These are phyloP conservation scores for Syzygium jambos DNA, from an alignment of 345 rosid species.

Conservation along the genomic window DNA sequence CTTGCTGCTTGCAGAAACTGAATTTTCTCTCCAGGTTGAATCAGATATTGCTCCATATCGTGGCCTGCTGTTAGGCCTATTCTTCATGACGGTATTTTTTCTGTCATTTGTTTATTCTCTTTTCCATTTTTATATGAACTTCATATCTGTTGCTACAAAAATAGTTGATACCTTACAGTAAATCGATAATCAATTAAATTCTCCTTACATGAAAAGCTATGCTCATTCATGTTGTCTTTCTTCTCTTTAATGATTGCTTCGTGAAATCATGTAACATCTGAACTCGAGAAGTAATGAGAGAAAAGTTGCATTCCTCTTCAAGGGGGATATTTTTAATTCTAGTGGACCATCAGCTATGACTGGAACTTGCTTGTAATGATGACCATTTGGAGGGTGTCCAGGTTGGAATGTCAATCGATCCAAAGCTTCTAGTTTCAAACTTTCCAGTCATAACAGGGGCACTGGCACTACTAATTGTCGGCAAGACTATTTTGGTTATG, in stretches of 20 bases:
- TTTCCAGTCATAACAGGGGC: slow-evolving; percentile 74
- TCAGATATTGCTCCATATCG: slow-evolving; percentile 99
- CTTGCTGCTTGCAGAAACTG: slow-evolving; percentile 98
- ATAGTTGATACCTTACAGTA: neutral
- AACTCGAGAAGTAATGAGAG: neutral
- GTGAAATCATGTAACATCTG: neutral
- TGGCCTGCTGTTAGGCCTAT: slow-evolving; percentile 94
- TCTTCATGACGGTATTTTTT: slow-evolving; percentile 91
- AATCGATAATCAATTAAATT: neutral
- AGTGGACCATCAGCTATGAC: neutral
- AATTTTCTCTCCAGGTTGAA: slow-evolving; percentile 98
- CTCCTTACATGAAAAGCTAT: neutral
- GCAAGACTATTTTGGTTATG: slow-evolving; percentile 74
- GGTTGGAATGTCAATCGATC: slow-evolving; percentile 99
- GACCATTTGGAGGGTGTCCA: slow-evolving; percentile 29
- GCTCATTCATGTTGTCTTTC: neutral
- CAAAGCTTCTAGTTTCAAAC: slow-evolving; percentile 84
- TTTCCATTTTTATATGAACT: neutral
- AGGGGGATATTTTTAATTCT: neutral
- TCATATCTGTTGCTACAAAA: neutral
- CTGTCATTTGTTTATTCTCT: neutral
- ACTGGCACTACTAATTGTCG: slow-evolving; percentile 75
- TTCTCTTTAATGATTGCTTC: neutral
- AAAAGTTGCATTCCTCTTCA: neutral
- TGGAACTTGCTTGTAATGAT: neutral